Conservation (phyloP, 352 stramenopile species). For the Lagenidium giganteum region DNA sequence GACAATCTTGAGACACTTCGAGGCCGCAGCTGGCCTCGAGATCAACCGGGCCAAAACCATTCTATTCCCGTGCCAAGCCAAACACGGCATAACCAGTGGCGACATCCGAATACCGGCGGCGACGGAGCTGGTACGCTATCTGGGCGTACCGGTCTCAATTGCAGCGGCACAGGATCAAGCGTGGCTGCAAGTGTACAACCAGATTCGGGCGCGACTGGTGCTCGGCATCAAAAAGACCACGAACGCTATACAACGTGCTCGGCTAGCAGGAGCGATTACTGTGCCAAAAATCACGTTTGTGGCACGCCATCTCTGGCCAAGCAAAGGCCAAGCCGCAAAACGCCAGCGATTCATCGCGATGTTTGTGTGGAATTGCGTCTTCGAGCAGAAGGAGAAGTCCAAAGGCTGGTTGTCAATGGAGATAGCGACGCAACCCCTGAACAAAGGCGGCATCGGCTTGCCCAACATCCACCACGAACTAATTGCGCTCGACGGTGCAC, state of each 20-base stretch:
- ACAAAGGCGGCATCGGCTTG: neutral
- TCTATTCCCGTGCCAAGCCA: neutral
- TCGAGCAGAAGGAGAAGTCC: too few relatives aligned
- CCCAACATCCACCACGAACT: neutral
- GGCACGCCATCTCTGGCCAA: constrained; percentile 9
- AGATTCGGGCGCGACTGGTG: neutral
- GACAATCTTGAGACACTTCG: neutral
- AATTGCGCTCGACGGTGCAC: too few relatives aligned
- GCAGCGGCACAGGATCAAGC: neutral
- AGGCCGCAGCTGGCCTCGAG: neutral
- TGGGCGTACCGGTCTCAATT: constrained; percentile 5
- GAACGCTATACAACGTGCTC: neutral
- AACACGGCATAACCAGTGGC: neutral
- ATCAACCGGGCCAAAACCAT: neutral
- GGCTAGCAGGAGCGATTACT: constrained; percentile 1
- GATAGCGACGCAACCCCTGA: neutral
- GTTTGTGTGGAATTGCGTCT: too few relatives aligned
- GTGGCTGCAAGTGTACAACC: neutral
- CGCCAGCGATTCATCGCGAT: too few relatives aligned
- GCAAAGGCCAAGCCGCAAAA: too few relatives aligned
- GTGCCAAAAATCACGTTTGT: constrained; percentile 8
- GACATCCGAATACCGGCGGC: neutral
- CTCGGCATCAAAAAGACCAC: constrained; percentile 5
- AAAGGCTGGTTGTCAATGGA: constrained; percentile 3
- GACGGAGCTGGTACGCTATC: neutral